Evolutionary conservation across 2,329 filamentous ascomycete species (phyloP), one percentile per base, ranked within the genome.

Genomic region (Cordyceps cicadae): DNA sequence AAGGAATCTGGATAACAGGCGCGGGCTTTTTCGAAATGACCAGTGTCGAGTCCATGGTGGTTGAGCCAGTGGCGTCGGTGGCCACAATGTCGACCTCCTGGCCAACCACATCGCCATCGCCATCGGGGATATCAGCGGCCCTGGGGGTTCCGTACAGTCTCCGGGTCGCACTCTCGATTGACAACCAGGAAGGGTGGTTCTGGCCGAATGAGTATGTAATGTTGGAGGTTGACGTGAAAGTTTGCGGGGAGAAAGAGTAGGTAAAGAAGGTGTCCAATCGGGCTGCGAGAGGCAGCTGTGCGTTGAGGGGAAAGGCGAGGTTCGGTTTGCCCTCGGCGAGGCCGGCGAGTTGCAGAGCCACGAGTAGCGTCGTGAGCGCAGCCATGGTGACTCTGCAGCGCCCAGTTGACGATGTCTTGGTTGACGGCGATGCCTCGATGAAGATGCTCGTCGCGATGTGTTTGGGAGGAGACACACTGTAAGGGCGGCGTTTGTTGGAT

Each of bases 231-330:
- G 88, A 87, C 15, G 79, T 77, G 73, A 96, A 96, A 0, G 91
- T 96, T 45, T 86, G 85, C 17, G 79, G 73, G 11, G 89, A 87
- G 67, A 96, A 89, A 34, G 82, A 78, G 68, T 92, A 91, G 11
- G 78, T 82, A 72, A 90, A 94, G 2, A 80, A 78, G 66, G 87
- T 70, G 46, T 81, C 82, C 62, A 89, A 78, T 65, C 88, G 82
- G 21, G 90, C 91, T 58, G 92, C 87, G 3, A 88, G 87, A 37
- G 91, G 91, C 1, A 95, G 81, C 72, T 96, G 92, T 2, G 89
- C 86, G 73, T 94, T 95, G 72, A 96, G 80, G 0, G 91, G 91
- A 66, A 92, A 93, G 52, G 78, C 75, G 53, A 79, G 69, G 26
- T 71, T 67, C 12, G 82, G 82, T 19, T 72, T 68, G 57, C 75